Base-by-base conservation (phyloP, 129 eudicot genomes). In the Chrysanthemum lavandulifolium region DNA sequence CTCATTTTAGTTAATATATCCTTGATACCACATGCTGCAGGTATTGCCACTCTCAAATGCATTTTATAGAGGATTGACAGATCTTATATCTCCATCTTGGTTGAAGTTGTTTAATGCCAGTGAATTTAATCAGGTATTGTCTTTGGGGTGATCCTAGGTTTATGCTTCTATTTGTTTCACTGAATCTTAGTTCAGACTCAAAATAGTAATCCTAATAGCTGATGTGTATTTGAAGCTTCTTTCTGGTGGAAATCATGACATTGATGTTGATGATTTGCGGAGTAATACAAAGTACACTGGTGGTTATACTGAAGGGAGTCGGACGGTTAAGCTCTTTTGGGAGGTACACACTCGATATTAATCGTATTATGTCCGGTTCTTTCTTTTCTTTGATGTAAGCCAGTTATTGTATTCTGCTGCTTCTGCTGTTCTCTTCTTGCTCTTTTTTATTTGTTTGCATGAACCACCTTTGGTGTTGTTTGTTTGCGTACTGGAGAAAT, bases 11-110 rank as follows among this genome's bases (percentile, higher is more conserved):
- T 76, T 60, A n/a, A 40, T 27, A 63, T 68, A 68, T 66, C 54
- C 27, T 74, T 77, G 55, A 67, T 60, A 75, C 29, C 56, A 14
- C 65, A 61, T 50, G 71, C 36, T 81, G 77, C 88, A 94, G 99
- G 89, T 94, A 45, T 77, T 86, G 76, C 97, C 96, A 55, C 84
- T 94, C 76, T 90, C 99, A 48, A 90, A 94, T 82, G 97, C 97
- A 74, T 94, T 94, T 73, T 94, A 85, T 66, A 86, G 97, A 86
- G 99, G 99, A 71, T 74, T 94, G 74, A 81, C 99, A 45, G 99
- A 94, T 83, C 90, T 94, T 67, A 88, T 94, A 77, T 88, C 97
- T 43, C 94, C 99, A 47, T 90, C 97, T 53, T 94, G 99, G 99
- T 81, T 94, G 77, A 88, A 83, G 80, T 76, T 94, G 81, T 94